phyloP scores from a whole-genome alignment of 2,329 filamentous ascomycete species.

The Fusarium nodosum region DNA sequence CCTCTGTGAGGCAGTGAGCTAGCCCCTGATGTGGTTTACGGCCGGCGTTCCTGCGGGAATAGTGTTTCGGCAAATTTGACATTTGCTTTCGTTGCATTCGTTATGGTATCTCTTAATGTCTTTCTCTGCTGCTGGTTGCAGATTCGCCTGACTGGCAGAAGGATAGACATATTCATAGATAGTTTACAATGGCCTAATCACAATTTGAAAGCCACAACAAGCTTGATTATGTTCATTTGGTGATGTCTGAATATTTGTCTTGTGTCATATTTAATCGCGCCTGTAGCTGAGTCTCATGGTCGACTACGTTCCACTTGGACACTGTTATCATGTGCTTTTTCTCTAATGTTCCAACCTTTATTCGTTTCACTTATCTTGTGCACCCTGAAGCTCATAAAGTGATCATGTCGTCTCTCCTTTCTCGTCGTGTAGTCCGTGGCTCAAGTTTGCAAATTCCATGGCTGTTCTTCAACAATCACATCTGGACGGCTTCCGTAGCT shows the following conservation, averaged over 20 bases:
- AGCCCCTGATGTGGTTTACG: constrained; percentile 47
- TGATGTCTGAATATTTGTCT: neutral
- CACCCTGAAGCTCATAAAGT: neutral
- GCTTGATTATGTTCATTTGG: neutral
- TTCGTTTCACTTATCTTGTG: neutral
- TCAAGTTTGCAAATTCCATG: neutral
- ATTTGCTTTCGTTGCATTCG: constrained; percentile 52
- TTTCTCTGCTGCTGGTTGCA: constrained; percentile 26
- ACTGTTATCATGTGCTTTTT: neutral
- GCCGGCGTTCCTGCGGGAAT: constrained; percentile 48
- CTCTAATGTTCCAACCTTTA: neutral
- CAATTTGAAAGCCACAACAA: constrained; percentile 42
- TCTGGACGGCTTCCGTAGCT: constrained; percentile 21
- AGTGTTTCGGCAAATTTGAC: constrained; percentile 51
- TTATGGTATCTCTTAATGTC: constrained; percentile 39
- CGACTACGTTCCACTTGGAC: neutral
- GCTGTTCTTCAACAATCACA: neutral
- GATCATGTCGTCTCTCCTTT: neutral
- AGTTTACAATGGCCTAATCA: constrained; percentile 53
- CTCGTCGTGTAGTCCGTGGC: neutral
- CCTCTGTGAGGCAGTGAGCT: constrained; percentile 47
- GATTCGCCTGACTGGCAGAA: constrained; percentile 14
- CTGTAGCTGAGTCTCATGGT: neutral
- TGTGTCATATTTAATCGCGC: neutral
- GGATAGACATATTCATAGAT: constrained; percentile 46